Base-by-base conservation (phyloP, 2,329 filamentous ascomycete genomes). In the Emydomyces testavorans region DNA sequence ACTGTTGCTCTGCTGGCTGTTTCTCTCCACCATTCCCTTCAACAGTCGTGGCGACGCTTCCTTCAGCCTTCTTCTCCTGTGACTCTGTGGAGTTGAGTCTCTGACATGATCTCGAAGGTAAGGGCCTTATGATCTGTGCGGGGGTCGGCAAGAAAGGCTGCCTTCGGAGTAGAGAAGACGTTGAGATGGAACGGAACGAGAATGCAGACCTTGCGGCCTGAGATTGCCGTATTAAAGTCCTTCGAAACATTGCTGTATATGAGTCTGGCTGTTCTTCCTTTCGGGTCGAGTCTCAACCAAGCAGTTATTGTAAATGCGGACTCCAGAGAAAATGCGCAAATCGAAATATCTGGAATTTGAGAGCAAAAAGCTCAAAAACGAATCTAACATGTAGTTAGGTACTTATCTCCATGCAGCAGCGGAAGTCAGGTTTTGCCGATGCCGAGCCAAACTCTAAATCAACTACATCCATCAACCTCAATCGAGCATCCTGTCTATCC, bases 71-170 rank as follows among this genome's bases (percentile, higher is more conserved):
- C 36, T 62, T 62, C 20, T 54, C 50, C 18, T 55, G 52, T 29
- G 63, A 62, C 54, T 70, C 67, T 18, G 67, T 68, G 7, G 69
- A 71, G 50, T 71, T 69, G 58, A 61, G 66, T 57, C 69, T 63
- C 51, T 57, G 59, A 28, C 53, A 55, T 49, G 63, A 50, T 52
- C 58, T 58, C 45, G 59, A 60, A 49, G 63, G 57, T n/a, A 65
- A 57, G 48, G 61, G 58, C 45, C 59, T 60, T 52, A 61, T 50
- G 46, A 53, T 51, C 43, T 54, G 52, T 29, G 42, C 16, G 37
- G 58, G 57, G 50, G 60, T 56, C 52, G 63, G 62, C 44, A 63
- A 54, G 39, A 58, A 62, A 35, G 62, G 57, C 54, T 59, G 63
- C 50, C 58, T 62, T 54, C 63, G 51, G 47, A 61, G 54, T 49